Base-by-base conservation (phyloP, 768 basidiomycete genomes). In the Wakefieldia striispora region DNA sequence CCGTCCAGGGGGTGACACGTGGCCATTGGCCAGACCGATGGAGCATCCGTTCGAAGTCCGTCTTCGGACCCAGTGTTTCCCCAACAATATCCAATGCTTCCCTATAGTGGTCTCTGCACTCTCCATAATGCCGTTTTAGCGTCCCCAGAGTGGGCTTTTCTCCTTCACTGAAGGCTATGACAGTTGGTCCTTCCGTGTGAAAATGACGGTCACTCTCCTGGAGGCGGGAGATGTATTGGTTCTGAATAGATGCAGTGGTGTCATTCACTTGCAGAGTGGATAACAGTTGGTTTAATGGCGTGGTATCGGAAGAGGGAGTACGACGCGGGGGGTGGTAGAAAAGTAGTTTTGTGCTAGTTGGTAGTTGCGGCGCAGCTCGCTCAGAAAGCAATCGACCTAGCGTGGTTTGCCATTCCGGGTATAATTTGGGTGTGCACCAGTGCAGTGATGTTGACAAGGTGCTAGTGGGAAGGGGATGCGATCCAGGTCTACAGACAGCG, bases 1-100 rank as follows among this genome's bases (percentile, higher is more conserved):
- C 54, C 19, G 56, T 49, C 41, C 55, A 62, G 8, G 52, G 36
- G 16, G 67, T 67, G 13, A 70, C 47, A 5, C 61, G 59, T 1
- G 74, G 73, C 72, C 73, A 74, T 39, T 67, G 54, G 11, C 52
- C 57, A 13, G 50, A 44, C 10, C 11, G 27, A n/a, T n/a, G 14
- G 2, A 61, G 10, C 1, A 43, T 41, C 1, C 33, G 23, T 43
- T 64, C 63, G 12, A 26, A 19, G 6, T 27, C 19, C 7, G 40
- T 53, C 14, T 7, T n/a, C 13, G 62, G 58, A 59, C 6, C 56
- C 54, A 56, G 49, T n/a, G 5, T 21, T 4, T 47, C 1, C 20
- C 14, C 24, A 12, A 62, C 24, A 13, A n/a, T 5, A 1, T 19
- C 12, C 17, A 62, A 12, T 14, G 14, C n/a, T 6, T 29, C 9